Percentiles rank a stretch among this genome's conserved stretches.
These are phyloP conservation scores for Tylopilus intermedius DNA, from an alignment of 768 basidiomycete species.

Conservation along the genomic window DNA sequence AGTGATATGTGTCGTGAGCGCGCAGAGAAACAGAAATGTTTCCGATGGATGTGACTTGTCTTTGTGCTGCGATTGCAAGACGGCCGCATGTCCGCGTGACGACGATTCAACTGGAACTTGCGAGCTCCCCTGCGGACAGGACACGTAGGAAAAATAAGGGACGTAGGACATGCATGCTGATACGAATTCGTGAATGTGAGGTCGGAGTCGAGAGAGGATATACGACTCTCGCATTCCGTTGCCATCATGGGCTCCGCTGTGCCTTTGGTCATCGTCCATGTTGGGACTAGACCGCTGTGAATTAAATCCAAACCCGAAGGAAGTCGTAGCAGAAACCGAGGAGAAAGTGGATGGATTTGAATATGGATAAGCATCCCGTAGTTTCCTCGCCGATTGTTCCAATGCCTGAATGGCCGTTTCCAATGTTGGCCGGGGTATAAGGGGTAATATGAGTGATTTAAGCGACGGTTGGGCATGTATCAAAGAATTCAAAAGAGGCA, in stretches of 20 bases:
- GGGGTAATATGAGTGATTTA: constrained; percentile 64
- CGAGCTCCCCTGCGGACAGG: constrained; percentile 22
- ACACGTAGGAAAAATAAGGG: constrained; percentile 72
- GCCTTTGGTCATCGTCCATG: constrained; percentile 26
- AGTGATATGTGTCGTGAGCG: constrained; percentile 63
- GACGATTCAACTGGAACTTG: constrained; percentile 22
- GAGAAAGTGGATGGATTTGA: constrained; percentile 43
- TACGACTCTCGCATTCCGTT: constrained; percentile 79
- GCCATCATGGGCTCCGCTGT: constrained; percentile 25
- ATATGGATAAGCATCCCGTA: constrained; percentile 81
- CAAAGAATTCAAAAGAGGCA: constrained; percentile 68
- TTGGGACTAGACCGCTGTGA: constrained; percentile 21
- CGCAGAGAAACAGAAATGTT: constrained; percentile 64
- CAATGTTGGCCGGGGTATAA: constrained; percentile 82
- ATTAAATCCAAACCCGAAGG: constrained; percentile 29
- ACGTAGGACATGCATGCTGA: constrained; percentile 76
- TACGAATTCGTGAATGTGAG: constrained; percentile 72
- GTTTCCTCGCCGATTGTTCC: constrained; percentile 61
- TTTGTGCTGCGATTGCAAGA: constrained; percentile 49
- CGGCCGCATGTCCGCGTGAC: constrained; percentile 39
- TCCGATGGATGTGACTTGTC: constrained; percentile 70
- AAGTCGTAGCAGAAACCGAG: constrained; percentile 30
- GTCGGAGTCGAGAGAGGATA: constrained; percentile 66
- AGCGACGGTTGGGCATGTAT: constrained; percentile 64
- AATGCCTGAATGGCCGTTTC: constrained; percentile 69